These are phyloP conservation scores for Euphorbia lathyris DNA, from an alignment of 345 rosid genomes.

Conservation along the genomic window DNA sequence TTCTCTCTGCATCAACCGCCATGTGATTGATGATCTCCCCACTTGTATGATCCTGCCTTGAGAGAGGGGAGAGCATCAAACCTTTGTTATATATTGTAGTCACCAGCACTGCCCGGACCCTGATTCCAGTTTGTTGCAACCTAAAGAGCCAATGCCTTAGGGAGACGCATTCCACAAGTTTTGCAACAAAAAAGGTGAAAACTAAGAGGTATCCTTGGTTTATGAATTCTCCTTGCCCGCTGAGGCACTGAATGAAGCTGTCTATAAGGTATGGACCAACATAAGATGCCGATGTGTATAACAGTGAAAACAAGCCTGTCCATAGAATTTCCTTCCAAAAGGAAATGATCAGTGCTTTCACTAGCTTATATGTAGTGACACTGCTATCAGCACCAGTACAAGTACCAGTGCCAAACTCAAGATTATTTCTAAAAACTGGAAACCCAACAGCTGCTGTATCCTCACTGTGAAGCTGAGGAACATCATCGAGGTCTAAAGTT, in stretches of 20 bases:
- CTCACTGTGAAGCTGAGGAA: conserved; percentile 20
- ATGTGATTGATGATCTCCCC: conserved; percentile 38
- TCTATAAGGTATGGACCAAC: conserved; percentile 43
- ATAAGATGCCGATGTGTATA: conserved; percentile 27
- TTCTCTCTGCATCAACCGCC: conserved; percentile 32
- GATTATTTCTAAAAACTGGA: conserved; percentile 18
- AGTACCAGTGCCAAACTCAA: background rate
- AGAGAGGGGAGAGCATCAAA: conserved; percentile 20
- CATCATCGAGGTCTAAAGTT: conserved; percentile 29
- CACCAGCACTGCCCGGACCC: conserved; percentile 16
- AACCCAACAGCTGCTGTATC: conserved; percentile 24
- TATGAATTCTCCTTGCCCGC: conserved; percentile 13
- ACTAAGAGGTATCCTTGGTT: conserved; percentile 29
- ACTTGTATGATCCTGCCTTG: conserved; percentile 30
- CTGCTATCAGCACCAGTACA: background rate
- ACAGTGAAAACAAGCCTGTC: conserved; percentile 18
- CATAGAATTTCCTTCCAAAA: conserved; percentile 24
- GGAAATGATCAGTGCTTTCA: conserved; percentile 18
- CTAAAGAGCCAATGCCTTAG: conserved; percentile 27
- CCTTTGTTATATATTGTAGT: conserved; percentile 25
- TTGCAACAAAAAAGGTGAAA: conserved; percentile 22
- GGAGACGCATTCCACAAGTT: conserved; percentile 31
- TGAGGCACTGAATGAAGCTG: conserved; percentile 29
- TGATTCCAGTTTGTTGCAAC: conserved; percentile 24
- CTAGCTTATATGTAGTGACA: conserved; percentile 21